phyloP scores from a whole-genome alignment of 805 yeast species.

The Alloascoidea africana region DNA sequence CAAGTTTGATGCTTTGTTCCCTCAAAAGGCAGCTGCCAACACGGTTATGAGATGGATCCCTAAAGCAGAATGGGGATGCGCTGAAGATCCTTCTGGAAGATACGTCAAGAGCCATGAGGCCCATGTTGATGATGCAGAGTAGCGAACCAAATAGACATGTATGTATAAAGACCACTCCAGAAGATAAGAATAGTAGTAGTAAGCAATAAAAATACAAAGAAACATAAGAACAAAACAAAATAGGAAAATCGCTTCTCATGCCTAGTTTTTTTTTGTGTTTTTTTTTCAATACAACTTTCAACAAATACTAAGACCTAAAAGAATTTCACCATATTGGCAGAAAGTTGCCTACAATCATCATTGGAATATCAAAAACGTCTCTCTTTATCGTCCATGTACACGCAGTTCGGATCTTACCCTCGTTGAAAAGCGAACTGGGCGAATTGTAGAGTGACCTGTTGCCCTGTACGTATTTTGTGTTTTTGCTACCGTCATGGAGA shows the following conservation, averaged over 20 bases:
- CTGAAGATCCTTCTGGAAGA: slow-evolving; percentile 97
- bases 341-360: slow-evolving; percentile 93
- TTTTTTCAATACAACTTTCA: background rate
- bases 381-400: slow-evolving; percentile 89
- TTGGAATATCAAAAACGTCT: slow-evolving; percentile 92
- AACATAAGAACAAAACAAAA: no score
- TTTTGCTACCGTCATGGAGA: background rate
- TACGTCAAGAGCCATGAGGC: slow-evolving; percentile 81
- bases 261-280: no score
- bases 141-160: no score
- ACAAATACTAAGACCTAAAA: background rate
- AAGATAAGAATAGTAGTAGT: no score
- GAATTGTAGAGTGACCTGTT: background rate
- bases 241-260: no score
- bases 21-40: slow-evolving; percentile 79
- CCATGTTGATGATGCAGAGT: slow-evolving; percentile 27
- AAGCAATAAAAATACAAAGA: no score
- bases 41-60: slow-evolving; percentile 99
- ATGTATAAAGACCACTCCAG: no score
- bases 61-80: slow-evolving; percentile 99
- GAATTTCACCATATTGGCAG: slow-evolving; percentile 38
- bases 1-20: slow-evolving; percentile 89
- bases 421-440: background rate
- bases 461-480: background rate
- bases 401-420: slow-evolving; percentile 42